Percentiles rank a stretch among this genome's conserved stretches.
phyloP scores from a whole-genome alignment of 208 protist genomes.

The Wallacemonas rigidus region DNA sequence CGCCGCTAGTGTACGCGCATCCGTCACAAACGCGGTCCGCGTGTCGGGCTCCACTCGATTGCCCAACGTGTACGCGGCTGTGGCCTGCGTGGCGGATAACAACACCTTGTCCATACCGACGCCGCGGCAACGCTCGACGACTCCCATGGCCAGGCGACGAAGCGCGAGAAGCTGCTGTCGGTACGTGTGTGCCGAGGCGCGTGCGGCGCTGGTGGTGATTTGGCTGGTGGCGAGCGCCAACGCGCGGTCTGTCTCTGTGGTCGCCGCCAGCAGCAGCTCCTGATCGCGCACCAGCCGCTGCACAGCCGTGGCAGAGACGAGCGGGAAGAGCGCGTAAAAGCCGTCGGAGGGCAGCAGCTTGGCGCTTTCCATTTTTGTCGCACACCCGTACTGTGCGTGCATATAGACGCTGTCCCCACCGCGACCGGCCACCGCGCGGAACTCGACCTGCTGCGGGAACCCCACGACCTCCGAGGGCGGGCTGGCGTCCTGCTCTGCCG shows the following conservation, averaged over 20 bases:
- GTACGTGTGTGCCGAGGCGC: background rate
- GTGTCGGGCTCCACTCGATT: conserved; percentile 65
- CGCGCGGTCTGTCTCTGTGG: conserved; percentile 9
- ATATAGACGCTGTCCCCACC: conserved; percentile 63
- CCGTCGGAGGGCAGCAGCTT: conserved; percentile 45
- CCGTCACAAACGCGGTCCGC: conserved; percentile 50
- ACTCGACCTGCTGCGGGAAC: conserved; percentile 47
- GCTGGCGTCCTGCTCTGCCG: background rate
- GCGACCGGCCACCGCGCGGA: conserved; percentile 63
- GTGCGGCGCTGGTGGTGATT: too few species aligned
- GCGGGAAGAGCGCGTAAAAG: conserved; percentile 45
- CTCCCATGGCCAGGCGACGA: conserved; percentile 7
- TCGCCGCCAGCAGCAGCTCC: conserved; percentile 32
- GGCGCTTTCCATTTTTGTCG: conserved; percentile 50
- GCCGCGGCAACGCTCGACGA: conserved; percentile 5
- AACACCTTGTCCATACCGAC: conserved; percentile 44
- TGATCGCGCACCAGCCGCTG: conserved; percentile 51
- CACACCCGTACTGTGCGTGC: conserved; percentile 79
- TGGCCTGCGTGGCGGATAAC: conserved; percentile 67
- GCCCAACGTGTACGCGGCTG: conserved; percentile 54
- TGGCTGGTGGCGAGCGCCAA: conserved; percentile 6
- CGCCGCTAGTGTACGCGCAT: conserved; percentile 72
- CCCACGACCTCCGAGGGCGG: too few species aligned
- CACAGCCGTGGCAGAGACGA: conserved; percentile 55
- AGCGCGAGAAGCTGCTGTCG: conserved; percentile 10